phyloP scores from a whole-genome alignment of 192 early-diverging fungal genomes.

The Piromyces sp. region DNA sequence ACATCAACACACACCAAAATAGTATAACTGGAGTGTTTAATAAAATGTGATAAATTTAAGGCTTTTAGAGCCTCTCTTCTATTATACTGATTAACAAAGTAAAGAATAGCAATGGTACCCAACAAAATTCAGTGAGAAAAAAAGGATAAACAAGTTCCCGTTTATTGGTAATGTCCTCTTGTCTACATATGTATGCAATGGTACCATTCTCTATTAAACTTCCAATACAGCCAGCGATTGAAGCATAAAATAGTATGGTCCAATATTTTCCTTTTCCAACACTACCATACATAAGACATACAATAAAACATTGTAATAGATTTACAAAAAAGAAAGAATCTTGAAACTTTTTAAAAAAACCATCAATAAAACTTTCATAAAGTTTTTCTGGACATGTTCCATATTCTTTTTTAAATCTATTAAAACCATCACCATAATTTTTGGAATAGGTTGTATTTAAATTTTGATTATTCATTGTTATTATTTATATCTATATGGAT shows the following conservation, averaged over 20 bases:
- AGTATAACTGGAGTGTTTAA: background rate
- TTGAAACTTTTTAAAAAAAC: background rate
- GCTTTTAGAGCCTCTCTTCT: background rate
- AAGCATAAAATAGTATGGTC: background rate
- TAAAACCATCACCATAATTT: background rate
- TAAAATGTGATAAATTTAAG: background rate
- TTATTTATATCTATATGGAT: no score
- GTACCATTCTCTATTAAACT: background rate
- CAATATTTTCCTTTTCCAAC: background rate
- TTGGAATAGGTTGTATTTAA: no score
- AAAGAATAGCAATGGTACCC: background rate
- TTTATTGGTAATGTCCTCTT: background rate
- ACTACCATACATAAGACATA: background rate
- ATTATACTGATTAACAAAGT: background rate
- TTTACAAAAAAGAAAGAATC: background rate
- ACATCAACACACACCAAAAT: background rate
- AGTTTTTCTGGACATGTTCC: background rate
- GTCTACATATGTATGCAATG: background rate
- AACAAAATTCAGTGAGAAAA: background rate
- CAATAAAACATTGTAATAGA: background rate
- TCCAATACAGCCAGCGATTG: background rate
- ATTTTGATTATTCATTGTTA: no score
- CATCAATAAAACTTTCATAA: background rate
- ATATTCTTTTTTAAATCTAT: background rate
- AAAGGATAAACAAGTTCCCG: background rate